Base-by-base conservation (phyloP, 116 monocot genomes). In the Trichopus zeylanicus region DNA sequence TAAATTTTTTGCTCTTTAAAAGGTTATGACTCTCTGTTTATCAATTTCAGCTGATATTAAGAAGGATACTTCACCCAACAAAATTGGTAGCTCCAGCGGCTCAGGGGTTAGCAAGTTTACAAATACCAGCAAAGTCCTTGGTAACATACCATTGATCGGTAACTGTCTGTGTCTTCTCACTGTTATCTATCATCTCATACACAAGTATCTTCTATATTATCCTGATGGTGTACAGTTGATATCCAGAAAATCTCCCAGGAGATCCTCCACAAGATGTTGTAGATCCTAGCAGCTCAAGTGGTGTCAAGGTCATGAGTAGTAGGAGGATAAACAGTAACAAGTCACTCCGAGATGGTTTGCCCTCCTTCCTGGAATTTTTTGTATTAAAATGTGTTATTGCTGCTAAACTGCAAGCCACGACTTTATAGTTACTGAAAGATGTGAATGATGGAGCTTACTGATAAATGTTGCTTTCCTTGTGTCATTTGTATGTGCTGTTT, bases 261-360 rank as follows among this genome's bases (percentile, higher is more conserved):
- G 22, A 29, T 7, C 27, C 27, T 31, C 57, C 4, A 18, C 48
- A 53, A 53, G 21, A 72, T 53, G 49, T 32, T 31, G 12, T 18
- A 31, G 32, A 8, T 67, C 24, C 28, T 53, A n/a, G 39, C 57
- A 71, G 11, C 47, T 37, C 49, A 20, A 27, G 68, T 8, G 19
- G 29, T 65, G 73, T 28, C 23, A 48, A 25, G 18, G 31, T 37
- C 27, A 60, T 46, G 20, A 32, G 23, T 64, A 32, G 23, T 64
- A 68, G 28, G 57, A 57, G 19, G 7, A 18, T n/a, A 16, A 27
- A 11, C 6, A 59, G 19, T 48, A 48, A 63, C 22, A 64, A 58
- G 31, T 27, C 49, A 62, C 61, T 66, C 57, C 73, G 79, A 49
- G 70, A 79, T 70, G 79, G 79, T 79, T 57, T 39, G 64, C 51